A percentile compares a stretch with the other conserved stretches of the same genome.
Evolutionary conservation across 2,329 filamentous ascomycete genomes (phyloP).

Genomic region (Cladobotryum protrusum): DNA sequence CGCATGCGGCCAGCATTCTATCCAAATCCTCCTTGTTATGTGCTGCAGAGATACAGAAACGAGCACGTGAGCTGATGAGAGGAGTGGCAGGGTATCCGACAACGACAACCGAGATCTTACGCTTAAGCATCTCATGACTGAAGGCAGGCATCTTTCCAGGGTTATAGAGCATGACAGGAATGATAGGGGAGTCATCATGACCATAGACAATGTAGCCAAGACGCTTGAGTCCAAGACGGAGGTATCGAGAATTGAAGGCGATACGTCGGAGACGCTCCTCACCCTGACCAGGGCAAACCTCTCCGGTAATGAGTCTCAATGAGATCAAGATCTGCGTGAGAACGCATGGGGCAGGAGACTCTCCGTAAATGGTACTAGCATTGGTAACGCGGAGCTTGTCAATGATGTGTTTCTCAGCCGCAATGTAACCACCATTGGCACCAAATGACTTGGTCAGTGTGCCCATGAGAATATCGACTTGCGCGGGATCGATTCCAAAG

Average conservation of each 20-base stretch:
- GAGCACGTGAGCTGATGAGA: conserved; percentile 85
- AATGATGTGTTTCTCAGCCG: conserved; percentile 82
- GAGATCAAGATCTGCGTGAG: conserved; percentile 86
- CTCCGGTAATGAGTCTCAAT: conserved; percentile 82
- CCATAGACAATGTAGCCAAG: conserved; percentile 95
- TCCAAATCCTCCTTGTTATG: conserved; percentile 99
- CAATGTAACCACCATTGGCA: conserved; percentile 93
- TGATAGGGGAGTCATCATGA: conserved; percentile 95
- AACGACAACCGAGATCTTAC: conserved; percentile 95
- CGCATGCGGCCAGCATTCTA: conserved; percentile 78
- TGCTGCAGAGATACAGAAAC: conserved; percentile 91
- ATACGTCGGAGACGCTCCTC: conserved; percentile 93
- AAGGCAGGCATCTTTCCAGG: conserved; percentile 99
- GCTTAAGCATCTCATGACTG: conserved; percentile 95
- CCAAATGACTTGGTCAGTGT: conserved; percentile 98
- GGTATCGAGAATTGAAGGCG: conserved; percentile 96
- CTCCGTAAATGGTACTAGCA: conserved; percentile 78
- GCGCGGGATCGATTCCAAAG: conserved; percentile 79
- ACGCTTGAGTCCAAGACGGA: conserved; percentile 94
- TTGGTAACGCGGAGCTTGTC: conserved; percentile 86
- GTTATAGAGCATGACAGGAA: conserved; percentile 90
- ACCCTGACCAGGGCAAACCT: conserved; percentile 82
- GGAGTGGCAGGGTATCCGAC: conserved; percentile 97
- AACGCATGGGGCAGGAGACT: conserved; percentile 80
- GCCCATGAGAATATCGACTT: conserved; percentile 96